Percentiles rank a stretch among this genome's conserved stretches.
These are phyloP conservation scores for Zychaea mexicana DNA, from an alignment of 371 early-diverging fungal genomes.

Conservation along the genomic window DNA sequence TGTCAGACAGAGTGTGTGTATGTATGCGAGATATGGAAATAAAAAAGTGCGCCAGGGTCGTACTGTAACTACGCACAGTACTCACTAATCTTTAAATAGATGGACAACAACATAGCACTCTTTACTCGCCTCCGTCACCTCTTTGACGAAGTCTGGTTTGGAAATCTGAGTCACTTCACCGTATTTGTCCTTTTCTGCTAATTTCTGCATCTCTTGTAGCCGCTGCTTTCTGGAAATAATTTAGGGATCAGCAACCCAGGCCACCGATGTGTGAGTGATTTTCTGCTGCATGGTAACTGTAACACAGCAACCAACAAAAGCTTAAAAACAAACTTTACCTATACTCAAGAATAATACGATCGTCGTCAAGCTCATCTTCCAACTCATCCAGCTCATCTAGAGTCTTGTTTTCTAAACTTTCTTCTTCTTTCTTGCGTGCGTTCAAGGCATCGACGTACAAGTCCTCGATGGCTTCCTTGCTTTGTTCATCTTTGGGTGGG, in stretches of 20 bases:
- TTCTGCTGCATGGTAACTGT: no score
- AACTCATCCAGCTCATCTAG: slow-evolving; percentile 93
- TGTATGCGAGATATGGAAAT: no score
- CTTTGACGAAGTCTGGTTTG: slow-evolving; percentile 87
- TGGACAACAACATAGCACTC: slow-evolving; percentile 76
- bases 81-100: slow-evolving; percentile 75
- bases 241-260: no score
- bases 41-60: no score
- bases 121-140: slow-evolving; percentile 91
- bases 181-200: slow-evolving; percentile 64
- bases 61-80: no score
- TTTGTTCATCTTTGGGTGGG: slow-evolving; percentile 74
- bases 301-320: background rate
- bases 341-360: slow-evolving; percentile 78
- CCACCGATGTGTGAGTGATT: no score
- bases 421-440: slow-evolving; percentile 63
- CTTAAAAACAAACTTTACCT: slow-evolving; percentile 59
- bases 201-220: slow-evolving; percentile 74
- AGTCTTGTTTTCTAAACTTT: slow-evolving; percentile 63
- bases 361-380: slow-evolving; percentile 84
- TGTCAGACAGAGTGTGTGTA: background rate
- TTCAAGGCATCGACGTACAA: slow-evolving; percentile 75
- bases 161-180: slow-evolving; percentile 87
- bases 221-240: slow-evolving; percentile 81
- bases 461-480: slow-evolving; percentile 79